Percentiles rank a stretch among this genome's conserved stretches.
phyloP scores from a whole-genome alignment of 2,329 filamentous ascomycete genomes.

The Xylariaceae sp. region DNA sequence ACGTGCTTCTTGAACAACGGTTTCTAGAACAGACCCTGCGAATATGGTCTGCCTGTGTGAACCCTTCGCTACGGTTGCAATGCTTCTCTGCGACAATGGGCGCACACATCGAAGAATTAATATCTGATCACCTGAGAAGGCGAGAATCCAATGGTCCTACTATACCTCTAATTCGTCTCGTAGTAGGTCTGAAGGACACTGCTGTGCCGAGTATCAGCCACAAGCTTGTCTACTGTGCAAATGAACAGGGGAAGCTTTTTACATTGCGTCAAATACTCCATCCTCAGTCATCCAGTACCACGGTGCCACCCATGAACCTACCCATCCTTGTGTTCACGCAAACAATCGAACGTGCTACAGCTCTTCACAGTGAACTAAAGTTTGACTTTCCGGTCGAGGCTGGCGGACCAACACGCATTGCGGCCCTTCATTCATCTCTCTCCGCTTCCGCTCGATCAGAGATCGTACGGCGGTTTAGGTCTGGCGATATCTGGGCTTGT shows the following conservation, averaged over 20 bases:
- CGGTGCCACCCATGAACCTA: conserved; percentile 71
- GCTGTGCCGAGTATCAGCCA: conserved; percentile 92
- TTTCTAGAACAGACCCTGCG: conserved; percentile 88
- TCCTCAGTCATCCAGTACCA: conserved; percentile 64
- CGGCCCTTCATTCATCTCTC: conserved; percentile 87
- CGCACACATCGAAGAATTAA: conserved; percentile 84
- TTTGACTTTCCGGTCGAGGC: conserved; percentile 94
- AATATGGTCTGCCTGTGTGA: conserved; percentile 81
- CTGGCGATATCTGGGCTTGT: conserved; percentile 96
- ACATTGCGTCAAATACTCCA: conserved; percentile 88
- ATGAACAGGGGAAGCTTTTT: conserved; percentile 90
- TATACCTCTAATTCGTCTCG: conserved; percentile 75
- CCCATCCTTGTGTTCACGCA: conserved; percentile 97
- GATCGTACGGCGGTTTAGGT: conserved; percentile 89
- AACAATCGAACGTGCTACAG: conserved; percentile 87
- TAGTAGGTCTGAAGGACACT: conserved; percentile 96
- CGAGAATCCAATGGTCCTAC: conserved; percentile 51
- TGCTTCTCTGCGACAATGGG: conserved; percentile 98
- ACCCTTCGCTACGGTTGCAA: conserved; percentile 72
- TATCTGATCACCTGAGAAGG: conserved; percentile 68
- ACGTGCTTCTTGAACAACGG: conserved; percentile 83
- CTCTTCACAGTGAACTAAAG: conserved; percentile 85
- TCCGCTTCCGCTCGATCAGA: conserved; percentile 74
- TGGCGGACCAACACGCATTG: conserved; percentile 82
- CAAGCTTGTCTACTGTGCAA: conserved; percentile 87